Conservation (phyloP, 2,329 filamentous ascomycete species). For the Aspergillus quadricinctus region DNA sequence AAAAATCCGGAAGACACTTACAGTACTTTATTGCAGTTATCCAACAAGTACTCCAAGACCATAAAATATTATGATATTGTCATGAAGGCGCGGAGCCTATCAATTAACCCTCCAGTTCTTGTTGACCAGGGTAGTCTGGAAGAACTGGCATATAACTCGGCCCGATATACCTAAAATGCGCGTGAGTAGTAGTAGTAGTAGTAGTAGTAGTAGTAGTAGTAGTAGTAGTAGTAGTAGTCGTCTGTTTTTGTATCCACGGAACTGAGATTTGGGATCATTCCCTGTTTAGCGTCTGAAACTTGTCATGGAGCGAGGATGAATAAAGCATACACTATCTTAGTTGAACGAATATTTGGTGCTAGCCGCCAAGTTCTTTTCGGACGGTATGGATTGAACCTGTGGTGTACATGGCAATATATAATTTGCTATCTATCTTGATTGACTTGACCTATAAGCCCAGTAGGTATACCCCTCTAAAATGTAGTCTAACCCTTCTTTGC, state of each 20-base stretch:
- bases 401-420: neutral
- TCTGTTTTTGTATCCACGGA: neutral
- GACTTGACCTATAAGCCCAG: neutral
- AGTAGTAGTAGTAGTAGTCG: neutral
- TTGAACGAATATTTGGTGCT: neutral
- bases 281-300: neutral
- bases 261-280: neutral
- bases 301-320: neutral
- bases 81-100: neutral
- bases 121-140: neutral
- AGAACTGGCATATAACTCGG: neutral
- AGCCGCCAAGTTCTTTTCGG: neutral
- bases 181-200: neutral
- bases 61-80: neutral
- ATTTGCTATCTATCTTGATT: neutral
- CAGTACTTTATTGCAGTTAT: neutral
- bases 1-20: neutral
- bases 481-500: constrained; percentile 2
- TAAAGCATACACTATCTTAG: neutral
- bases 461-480: neutral
- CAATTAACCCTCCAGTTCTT: neutral
- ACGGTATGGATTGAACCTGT: neutral
- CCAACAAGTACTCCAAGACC: neutral
- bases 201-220: neutral
- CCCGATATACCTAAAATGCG: neutral